Evolutionary conservation across 495 filamentous ascomycete genomes (phyloP).

Genomic region (Penicillium lividum): DNA sequence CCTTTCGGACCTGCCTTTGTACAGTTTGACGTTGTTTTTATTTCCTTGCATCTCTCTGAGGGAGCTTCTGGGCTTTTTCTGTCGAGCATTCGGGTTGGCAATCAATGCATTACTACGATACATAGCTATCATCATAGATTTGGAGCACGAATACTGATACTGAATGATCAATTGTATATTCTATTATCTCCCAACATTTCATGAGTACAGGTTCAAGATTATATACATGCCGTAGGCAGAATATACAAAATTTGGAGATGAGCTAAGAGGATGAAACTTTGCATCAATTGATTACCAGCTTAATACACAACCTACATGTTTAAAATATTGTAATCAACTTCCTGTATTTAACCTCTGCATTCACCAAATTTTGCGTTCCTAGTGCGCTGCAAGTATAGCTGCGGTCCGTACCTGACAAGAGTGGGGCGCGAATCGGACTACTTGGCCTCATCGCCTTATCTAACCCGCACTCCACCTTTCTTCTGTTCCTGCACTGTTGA

Average conservation of each 20-base stretch:
- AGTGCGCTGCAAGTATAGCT: not conserved
- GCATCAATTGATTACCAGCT: too few relatives aligned
- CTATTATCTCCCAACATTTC: not conserved
- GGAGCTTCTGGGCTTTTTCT: conserved; percentile 19
- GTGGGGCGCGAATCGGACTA: conserved; percentile 30
- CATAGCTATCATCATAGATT: not conserved
- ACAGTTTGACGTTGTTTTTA: conserved; percentile 26
- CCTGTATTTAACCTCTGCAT: too few relatives aligned
- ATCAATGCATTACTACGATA: conserved; percentile 17
- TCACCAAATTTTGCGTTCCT: too few relatives aligned
- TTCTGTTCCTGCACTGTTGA: conserved; percentile 18
- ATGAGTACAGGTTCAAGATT: too few relatives aligned
- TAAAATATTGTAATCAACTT: too few relatives aligned
- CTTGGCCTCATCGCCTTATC: conserved; percentile 42
- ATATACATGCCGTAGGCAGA: too few relatives aligned
- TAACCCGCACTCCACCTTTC: conserved; percentile 19
- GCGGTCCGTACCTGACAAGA: conserved; percentile 7
- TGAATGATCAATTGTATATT: not conserved
- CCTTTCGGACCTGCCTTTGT: conserved; percentile 22
- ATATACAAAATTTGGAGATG: too few relatives aligned
- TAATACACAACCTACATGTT: too few relatives aligned
- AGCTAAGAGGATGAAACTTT: too few relatives aligned
- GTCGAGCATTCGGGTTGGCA: conserved; percentile 23
- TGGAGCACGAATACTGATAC: not conserved
- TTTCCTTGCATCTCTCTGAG: conserved; percentile 30